Evolutionary conservation across 148 eudicot genomes (phyloP), one percentile per base, ranked within the genome.

Genomic region (Amaranthus hypochondriacus): DNA sequence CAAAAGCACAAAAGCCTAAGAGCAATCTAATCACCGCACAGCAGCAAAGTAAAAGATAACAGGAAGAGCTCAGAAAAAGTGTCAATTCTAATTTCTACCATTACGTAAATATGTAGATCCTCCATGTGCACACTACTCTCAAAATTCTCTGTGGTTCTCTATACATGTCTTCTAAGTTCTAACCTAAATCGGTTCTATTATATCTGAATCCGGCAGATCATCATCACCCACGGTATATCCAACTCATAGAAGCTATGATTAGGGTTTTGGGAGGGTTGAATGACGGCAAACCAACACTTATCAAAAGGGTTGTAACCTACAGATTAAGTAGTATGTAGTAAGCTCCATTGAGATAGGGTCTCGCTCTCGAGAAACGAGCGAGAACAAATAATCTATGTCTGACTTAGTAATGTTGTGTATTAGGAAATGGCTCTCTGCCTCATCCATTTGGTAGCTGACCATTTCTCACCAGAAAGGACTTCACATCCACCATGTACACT

Each of bases 371-470:
- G 44, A 57, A 47, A 6, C 43, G 7, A 48, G 13, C 43, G 7
- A 48, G 13, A 55, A 15, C 14, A 77, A 47, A 15, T 14, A 28
- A 51, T 13, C 48, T 39, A 28, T 18, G 2, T 42, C 65, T 49
- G 15, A 18, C 39, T 15, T 49, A 28, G 39, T 28, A 28, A 9
- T 11, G 50, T 13, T 14, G 51, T n/a, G 28, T 6, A 10, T 82
- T 86, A 89, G n/a, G 74, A 48, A 47, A 86, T 76, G 65, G 81
- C 51, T 80, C 69, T 86, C 82, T 94, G 96, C 79, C 98, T 84
- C 98, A 94, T 94, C 98, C 98, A 94, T 82, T 94, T 94, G 3
- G 98, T 94, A 54, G 98, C 98, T 9, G 98, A 94, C 98, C 98
- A 94, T 73, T 94, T 94, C 82, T 94, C 97, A 55, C 98, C 98